Evolutionary conservation across 306 rosid genomes (phyloP).

Genomic region (Quercus bicolor): DNA sequence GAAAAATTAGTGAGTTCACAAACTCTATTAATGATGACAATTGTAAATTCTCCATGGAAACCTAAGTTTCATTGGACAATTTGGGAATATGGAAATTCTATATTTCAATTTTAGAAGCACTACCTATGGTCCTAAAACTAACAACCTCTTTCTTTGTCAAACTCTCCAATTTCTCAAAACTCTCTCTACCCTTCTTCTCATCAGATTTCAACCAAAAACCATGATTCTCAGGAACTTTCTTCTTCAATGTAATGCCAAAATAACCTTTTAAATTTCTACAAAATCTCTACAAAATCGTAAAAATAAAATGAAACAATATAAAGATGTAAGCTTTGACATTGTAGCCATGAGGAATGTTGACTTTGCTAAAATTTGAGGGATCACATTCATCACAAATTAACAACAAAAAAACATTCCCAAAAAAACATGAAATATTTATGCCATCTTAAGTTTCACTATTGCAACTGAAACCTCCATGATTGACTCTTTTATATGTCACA

Average conservation of each 20-base stretch:
- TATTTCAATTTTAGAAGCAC: conserved; percentile 16
- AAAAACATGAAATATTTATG: no score
- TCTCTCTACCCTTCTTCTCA: conserved; percentile 13
- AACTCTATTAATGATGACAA: no score
- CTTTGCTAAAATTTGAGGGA: no score
- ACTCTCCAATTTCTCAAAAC: conserved; percentile 22
- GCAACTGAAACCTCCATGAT: no score
- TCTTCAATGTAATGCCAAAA: conserved; percentile 29
- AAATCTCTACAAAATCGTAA: neutral
- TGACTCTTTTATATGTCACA: no score
- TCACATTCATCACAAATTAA: no score
- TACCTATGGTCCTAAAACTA: neutral
- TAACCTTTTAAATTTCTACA: neutral
- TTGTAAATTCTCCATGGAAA: no score
- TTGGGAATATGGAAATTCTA: no score
- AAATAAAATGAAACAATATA: neutral
- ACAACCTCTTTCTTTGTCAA: conserved; percentile 24
- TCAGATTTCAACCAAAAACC: neutral
- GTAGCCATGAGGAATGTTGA: neutral
- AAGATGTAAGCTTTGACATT: neutral
- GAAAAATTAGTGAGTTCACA: no score
- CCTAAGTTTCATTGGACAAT: no score
- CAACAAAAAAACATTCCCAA: no score
- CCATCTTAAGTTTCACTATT: no score
- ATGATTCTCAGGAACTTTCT: conserved; percentile 11